Evolutionary conservation across 345 rosid genomes (phyloP).

Genomic region (Lumnitzera racemosa): DNA sequence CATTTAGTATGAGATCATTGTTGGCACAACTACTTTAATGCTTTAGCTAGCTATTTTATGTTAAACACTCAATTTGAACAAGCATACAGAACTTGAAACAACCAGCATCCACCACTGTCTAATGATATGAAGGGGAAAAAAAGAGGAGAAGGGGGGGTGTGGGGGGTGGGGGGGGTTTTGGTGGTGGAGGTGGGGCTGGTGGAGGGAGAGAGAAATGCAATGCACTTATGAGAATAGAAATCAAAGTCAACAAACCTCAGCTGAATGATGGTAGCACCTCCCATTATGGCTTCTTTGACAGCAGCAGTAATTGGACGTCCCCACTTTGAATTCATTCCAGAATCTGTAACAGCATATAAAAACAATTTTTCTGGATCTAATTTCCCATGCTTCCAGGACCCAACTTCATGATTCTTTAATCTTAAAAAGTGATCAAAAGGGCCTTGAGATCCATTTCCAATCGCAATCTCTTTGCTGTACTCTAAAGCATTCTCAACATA

Average conservation of each 20-base stretch:
- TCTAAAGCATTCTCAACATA: constrained; percentile 50
- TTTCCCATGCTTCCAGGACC: constrained; percentile 15
- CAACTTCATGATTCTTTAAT: constrained; percentile 39
- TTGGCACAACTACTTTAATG: too few species aligned
- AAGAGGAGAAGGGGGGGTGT: too few species aligned
- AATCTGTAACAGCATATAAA: constrained; percentile 86
- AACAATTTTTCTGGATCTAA: constrained; percentile 65
- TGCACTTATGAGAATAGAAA: background rate
- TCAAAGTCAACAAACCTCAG: constrained; percentile 45
- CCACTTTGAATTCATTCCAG: constrained; percentile 79
- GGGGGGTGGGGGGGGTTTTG: too few species aligned
- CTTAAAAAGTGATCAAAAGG: constrained; percentile 79
- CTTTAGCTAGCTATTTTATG: too few species aligned
- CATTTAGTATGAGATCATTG: too few species aligned
- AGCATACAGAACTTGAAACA: too few species aligned
- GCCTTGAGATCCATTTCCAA: constrained; percentile 88
- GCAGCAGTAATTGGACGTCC: constrained; percentile 54
- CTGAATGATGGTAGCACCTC: constrained; percentile 90
- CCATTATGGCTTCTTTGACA: constrained; percentile 68
- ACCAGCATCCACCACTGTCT: too few species aligned
- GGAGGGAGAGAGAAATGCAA: too few species aligned
- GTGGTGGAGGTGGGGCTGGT: too few species aligned
- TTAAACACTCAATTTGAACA: too few species aligned
- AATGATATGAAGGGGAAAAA: too few species aligned
- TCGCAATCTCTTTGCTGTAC: constrained; percentile 70